phyloP scores from a whole-genome alignment of 495 filamentous ascomycete species.

The Talaromyces trachyspermus region DNA sequence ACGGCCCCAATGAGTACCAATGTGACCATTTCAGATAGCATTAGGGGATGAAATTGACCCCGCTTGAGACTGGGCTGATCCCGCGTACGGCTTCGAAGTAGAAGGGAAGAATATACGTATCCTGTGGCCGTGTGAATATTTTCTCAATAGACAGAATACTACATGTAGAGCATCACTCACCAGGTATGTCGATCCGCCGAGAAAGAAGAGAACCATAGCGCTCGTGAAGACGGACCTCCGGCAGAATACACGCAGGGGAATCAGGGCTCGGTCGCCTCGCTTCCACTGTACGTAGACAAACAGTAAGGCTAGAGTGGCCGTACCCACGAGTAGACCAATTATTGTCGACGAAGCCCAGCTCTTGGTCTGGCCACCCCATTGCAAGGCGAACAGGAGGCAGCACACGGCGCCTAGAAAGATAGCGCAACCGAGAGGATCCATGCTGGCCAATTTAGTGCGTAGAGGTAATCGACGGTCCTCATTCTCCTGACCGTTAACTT shows the following conservation, averaged over 20 bases:
- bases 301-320: conserved; percentile 16
- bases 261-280: conserved; percentile 2
- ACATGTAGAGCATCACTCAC: not conserved
- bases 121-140: not conserved
- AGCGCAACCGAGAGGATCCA: conserved; percentile 26
- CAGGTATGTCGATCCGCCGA: conserved; percentile 10
- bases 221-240: conserved; percentile 30
- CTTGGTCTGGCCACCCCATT: conserved; percentile 27
- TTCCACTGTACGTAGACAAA: conserved; percentile 22
- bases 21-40: not conserved
- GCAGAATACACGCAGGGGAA: conserved; percentile 28
- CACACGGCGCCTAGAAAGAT: conserved; percentile 25
- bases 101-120: conserved; percentile 28
- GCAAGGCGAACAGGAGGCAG: conserved; percentile 29
- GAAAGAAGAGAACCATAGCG: conserved; percentile 5
- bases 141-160: not conserved
- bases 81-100: conserved; percentile 19
- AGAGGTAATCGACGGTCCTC: not conserved
- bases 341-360: conserved; percentile 21
- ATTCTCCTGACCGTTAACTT: not conserved
- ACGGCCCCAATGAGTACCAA: not conserved
- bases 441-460: conserved; percentile 2
- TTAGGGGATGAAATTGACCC: conserved; percentile 18
- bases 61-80: conserved; percentile 11
- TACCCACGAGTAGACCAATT: conserved; percentile 23